Evolutionary conservation across 768 basidiomycete species (phyloP).

Genomic region (Cystoderma amianthinum): DNA sequence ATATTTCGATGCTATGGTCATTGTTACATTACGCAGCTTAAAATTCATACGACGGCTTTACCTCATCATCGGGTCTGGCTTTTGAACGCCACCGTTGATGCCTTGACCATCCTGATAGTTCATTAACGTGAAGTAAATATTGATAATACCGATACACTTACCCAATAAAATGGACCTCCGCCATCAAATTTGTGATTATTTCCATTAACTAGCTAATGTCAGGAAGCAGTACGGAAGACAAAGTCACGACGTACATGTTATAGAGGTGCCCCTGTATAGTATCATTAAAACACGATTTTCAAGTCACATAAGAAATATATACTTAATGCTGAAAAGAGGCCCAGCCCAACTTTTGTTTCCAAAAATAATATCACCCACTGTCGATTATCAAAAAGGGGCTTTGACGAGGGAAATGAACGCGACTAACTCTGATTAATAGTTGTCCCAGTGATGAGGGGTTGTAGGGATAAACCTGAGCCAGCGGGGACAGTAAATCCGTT

Average conservation of each 20-base stretch:
- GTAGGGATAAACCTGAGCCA: slow-evolving; percentile 42
- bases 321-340: slow-evolving; percentile 48
- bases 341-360: slow-evolving; percentile 45
- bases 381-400: too few species aligned
- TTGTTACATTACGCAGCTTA: background rate
- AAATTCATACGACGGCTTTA: too few species aligned
- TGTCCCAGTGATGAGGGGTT: slow-evolving; percentile 35
- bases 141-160: too few species aligned
- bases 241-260: slow-evolving; percentile 50
- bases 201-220: slow-evolving; percentile 29
- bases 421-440: slow-evolving; percentile 56
- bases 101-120: slow-evolving; percentile 30
- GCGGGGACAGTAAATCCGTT: slow-evolving; percentile 50
- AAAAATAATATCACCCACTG: slow-evolving; percentile 57
- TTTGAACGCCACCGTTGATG: slow-evolving; percentile 26
- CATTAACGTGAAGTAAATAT: too few species aligned
- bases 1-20: slow-evolving; percentile 24
- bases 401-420: slow-evolving; percentile 4
- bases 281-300: too few species aligned
- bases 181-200: slow-evolving; percentile 34
- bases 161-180: slow-evolving; percentile 37
- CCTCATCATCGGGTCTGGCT: slow-evolving; percentile 41
- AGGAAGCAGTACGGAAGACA: too few species aligned
- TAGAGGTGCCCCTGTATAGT: slow-evolving; percentile 31
- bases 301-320: too few species aligned